Conservation (phyloP, 192 early-diverging fungal species). For the Podila epigama region DNA sequence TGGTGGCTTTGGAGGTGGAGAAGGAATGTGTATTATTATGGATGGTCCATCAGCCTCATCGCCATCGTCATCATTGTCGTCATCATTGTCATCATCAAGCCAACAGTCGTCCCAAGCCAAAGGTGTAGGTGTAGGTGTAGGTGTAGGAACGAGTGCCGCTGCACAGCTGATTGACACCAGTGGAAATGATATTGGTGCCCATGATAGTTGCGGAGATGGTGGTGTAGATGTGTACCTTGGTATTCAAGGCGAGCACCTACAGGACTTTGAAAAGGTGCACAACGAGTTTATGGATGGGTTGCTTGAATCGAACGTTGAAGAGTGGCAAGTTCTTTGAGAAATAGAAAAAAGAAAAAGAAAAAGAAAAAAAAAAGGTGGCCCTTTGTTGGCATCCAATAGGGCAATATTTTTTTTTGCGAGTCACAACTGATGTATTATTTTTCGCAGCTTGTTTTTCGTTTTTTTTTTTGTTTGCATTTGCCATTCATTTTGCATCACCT, state of each 20-base stretch:
- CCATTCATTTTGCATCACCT: background rate
- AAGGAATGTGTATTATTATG: slow-evolving; percentile 49
- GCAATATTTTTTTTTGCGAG: background rate
- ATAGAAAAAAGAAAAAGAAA: background rate
- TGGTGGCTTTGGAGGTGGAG: slow-evolving; percentile 44
- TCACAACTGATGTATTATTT: no score
- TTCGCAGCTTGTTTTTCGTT: background rate
- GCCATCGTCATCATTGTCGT: background rate
- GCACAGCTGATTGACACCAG: background rate
- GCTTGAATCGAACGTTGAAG: slow-evolving; percentile 6
- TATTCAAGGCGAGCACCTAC: slow-evolving; percentile 35
- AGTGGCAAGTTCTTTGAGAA: background rate
- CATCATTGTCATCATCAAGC: no score
- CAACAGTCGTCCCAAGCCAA: background rate
- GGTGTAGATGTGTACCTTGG: slow-evolving; percentile 48
- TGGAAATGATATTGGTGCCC: no score
- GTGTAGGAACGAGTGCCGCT: background rate
- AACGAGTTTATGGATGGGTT: slow-evolving; percentile 43
- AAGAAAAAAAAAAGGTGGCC: no score
- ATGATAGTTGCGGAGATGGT: background rate
- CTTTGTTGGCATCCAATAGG: background rate
- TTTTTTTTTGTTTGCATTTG: background rate
- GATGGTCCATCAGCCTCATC: slow-evolving; percentile 8
- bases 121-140: background rate
- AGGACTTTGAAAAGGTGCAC: slow-evolving; percentile 41